Conservation (phyloP, 2,329 filamentous ascomycete genomes). For the Hypoxylon sp. region DNA sequence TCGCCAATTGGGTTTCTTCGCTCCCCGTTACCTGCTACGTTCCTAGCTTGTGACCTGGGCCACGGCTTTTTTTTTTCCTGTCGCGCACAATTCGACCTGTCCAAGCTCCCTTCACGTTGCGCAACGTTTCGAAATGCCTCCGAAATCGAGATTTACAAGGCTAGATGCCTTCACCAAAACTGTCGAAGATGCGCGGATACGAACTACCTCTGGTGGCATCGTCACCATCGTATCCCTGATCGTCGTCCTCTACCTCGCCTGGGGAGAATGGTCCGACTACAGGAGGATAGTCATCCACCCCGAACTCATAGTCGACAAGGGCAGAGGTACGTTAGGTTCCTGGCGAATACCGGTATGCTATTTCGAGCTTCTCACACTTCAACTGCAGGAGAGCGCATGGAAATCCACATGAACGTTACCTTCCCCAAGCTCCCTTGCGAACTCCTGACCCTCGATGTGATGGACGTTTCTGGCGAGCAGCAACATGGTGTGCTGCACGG, state of each 20-base stretch:
- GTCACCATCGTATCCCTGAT: conserved; percentile 92
- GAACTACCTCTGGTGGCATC: conserved; percentile 93
- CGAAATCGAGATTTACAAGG: conserved; percentile 93
- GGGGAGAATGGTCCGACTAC: conserved; percentile 97
- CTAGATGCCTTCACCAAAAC: conserved; percentile 99
- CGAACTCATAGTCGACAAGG: conserved; percentile 95
- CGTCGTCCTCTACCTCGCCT: conserved; percentile 85
- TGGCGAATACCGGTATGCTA: conserved; percentile 11
- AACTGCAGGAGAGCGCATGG: conserved; percentile 84
- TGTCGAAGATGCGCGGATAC: conserved; percentile 94
- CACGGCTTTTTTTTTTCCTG: conserved; percentile 13
- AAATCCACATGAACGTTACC: conserved; percentile 96
- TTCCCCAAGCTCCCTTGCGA: conserved; percentile 96
- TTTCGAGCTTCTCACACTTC: conserved; percentile 37
- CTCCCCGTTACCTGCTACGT: background rate
- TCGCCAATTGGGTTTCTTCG: conserved; percentile 15
- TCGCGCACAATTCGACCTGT: conserved; percentile 24
- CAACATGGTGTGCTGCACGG: conserved; percentile 94
- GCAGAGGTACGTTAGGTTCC: conserved; percentile 70
- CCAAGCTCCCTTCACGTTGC: background rate
- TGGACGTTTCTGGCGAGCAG: conserved; percentile 98
- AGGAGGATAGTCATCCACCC: conserved; percentile 84
- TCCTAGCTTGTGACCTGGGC: background rate
- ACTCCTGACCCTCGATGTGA: conserved; percentile 94
- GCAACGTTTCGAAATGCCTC: conserved; percentile 67